A percentile compares a stretch with the other conserved stretches of the same genome.
Evolutionary conservation across 768 basidiomycete species (phyloP).

Genomic region (Rhodotorula graminis): DNA sequence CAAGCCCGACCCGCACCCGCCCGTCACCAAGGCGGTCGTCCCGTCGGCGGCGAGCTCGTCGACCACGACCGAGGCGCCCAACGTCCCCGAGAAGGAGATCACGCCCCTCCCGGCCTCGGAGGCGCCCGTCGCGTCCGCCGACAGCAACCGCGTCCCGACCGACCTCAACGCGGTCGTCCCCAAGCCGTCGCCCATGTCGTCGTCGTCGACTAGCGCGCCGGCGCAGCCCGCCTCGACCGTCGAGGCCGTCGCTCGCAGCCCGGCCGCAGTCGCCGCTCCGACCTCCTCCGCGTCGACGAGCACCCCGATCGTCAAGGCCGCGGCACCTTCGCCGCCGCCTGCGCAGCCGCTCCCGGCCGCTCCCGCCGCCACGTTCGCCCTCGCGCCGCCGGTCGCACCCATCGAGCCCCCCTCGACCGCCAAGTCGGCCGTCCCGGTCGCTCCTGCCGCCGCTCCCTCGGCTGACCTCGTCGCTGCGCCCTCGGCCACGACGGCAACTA

Average conservation of each 20-base stretch:
- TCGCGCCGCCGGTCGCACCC: not conserved
- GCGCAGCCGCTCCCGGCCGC: not conserved
- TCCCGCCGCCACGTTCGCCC: not conserved
- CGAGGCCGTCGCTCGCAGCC: not conserved
- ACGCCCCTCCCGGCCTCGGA: constrained; percentile 3
- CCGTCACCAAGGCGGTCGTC: constrained; percentile 6
- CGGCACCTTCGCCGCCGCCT: not conserved
- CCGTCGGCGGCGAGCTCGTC: not conserved
- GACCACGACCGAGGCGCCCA: constrained; percentile 1
- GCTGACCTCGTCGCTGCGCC: too few species aligned
- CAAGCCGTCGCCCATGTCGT: not conserved
- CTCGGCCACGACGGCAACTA: not conserved
- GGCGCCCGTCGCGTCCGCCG: constrained; percentile 1
- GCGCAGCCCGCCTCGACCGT: not conserved
- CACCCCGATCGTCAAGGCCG: too few species aligned
- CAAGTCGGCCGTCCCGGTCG: not conserved
- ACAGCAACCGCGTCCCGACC: not conserved
- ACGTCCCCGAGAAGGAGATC: constrained; percentile 6
- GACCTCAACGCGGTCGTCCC: not conserved
- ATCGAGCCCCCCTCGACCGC: not conserved
- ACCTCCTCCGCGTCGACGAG: too few species aligned
- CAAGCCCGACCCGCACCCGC: constrained; percentile 10
- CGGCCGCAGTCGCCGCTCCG: not conserved
- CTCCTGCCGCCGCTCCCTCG: not conserved
- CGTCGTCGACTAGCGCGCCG: not conserved